Evolutionary conservation across 192 early-diverging fungal species (phyloP).

Genomic region (Backusella parvicylindrica): DNA sequence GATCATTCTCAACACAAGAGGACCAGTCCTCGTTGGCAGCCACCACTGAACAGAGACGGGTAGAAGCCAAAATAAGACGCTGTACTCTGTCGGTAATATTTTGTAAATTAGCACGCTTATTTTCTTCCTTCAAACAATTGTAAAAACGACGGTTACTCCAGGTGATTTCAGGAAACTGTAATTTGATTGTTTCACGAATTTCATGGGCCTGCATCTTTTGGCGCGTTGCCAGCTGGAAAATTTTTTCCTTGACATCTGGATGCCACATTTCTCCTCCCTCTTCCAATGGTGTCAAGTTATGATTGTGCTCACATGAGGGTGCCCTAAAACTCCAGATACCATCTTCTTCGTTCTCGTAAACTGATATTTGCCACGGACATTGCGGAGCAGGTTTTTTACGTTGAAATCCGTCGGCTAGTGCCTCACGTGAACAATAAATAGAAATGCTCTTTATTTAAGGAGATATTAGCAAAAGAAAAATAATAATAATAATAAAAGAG

Average conservation of each 20-base stretch:
- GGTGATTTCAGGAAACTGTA: constrained; percentile 47
- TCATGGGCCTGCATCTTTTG: constrained; percentile 30
- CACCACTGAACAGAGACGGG: constrained; percentile 40
- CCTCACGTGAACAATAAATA: constrained; percentile 50
- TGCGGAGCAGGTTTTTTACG: constrained; percentile 40
- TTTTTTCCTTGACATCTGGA: constrained; percentile 35
- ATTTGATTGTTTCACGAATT: constrained; percentile 44
- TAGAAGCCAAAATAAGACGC: constrained; percentile 40
- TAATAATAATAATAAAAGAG: constrained; percentile 1
- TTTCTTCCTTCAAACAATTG: constrained; percentile 49
- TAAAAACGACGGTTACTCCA: constrained; percentile 62
- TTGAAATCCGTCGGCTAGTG: constrained; percentile 37
- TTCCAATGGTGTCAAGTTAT: constrained; percentile 37
- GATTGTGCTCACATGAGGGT: constrained; percentile 43
- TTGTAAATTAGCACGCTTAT: constrained; percentile 40
- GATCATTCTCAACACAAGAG: constrained; percentile 13
- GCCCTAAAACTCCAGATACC: constrained; percentile 41
- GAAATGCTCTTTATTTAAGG: constrained; percentile 39
- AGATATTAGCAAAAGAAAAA: background rate
- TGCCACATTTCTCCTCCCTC: constrained; percentile 41
- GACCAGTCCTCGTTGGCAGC: constrained; percentile 37
- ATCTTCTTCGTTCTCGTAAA: constrained; percentile 40
- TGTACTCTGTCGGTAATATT: constrained; percentile 43
- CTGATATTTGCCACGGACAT: constrained; percentile 50
- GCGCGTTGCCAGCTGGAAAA: constrained; percentile 38